Conservation (phyloP, 768 basidiomycete species). For the Panaeolus cyanescens region DNA sequence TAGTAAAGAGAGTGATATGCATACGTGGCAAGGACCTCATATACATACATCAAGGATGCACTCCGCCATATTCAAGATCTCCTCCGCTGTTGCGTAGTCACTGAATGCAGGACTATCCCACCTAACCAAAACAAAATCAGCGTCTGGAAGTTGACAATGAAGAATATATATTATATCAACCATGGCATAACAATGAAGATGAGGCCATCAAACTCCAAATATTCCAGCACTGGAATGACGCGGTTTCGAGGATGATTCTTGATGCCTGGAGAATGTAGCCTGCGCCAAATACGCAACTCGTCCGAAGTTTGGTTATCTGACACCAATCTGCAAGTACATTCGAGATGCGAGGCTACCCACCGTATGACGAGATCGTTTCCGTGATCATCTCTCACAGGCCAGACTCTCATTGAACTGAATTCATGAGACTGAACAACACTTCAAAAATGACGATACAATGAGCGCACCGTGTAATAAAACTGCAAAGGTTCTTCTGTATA, state of each 20-base stretch:
- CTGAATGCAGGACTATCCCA: not conserved
- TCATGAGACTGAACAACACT: not conserved
- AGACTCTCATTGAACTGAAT: slow-evolving; percentile 2
- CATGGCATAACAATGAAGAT: slow-evolving; percentile 19
- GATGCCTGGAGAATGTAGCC: slow-evolving; percentile 9
- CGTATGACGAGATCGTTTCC: slow-evolving; percentile 15
- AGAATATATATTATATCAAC: slow-evolving; percentile 2
- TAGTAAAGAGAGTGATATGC: too few species aligned
- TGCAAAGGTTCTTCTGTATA: not conserved
- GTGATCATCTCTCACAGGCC: slow-evolving; percentile 1
- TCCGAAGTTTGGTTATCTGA: slow-evolving; percentile 9
- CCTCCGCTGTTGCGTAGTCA: slow-evolving; percentile 4
- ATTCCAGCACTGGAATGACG: slow-evolving; percentile 18
- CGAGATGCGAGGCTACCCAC: not conserved
- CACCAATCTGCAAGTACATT: not conserved
- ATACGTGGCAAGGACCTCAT: too few species aligned
- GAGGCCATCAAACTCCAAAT: slow-evolving; percentile 11
- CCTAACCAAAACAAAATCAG: slow-evolving; percentile 5
- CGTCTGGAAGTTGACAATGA: not conserved
- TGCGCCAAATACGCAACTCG: slow-evolving; percentile 13
- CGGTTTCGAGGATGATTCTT: slow-evolving; percentile 19
- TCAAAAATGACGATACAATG: too few species aligned
- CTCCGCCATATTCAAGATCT: not conserved
- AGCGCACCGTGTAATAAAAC: not conserved
- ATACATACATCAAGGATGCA: too few species aligned